Base-by-base conservation (phyloP, 2,329 filamentous ascomycete genomes). In the Penicillium sp. region DNA sequence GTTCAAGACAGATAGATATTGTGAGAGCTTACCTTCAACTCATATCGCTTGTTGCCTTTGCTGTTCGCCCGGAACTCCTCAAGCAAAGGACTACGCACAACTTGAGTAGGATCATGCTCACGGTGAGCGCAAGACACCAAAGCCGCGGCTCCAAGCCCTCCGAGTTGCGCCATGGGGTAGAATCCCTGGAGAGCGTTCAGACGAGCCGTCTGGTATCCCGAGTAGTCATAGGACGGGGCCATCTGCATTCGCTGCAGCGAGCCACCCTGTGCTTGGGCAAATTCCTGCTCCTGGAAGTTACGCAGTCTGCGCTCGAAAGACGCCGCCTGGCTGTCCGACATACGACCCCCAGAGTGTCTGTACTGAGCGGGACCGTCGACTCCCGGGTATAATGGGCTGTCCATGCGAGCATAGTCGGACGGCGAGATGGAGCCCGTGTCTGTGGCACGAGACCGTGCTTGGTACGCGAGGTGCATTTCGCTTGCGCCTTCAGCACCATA, bases 21-120 rank as follows among this genome's bases (percentile, higher is more conserved):
- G n/a, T n/a, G n/a, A 11, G 21, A 25, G 11, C 21, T 25, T 25
- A 25, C 21, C 11, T 87, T 90, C 7, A 98, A 74, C 56, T 95
- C 89, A 57, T 82, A 94, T 13, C 81, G 79, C 63, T 79, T 81
- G 63, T 76, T 88, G 0, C 78, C 79, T 63, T 89, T 94, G 51
- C 76, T 78, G 57, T 82, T 86, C 4, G 58, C 75, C 28, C 86
- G 81, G 66, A 94, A 96, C 19, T 94, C 87, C 46, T 90, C 84
- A 2, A 96, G 73, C 7, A 90, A 68, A 10, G 75, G 69, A 62
- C 88, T 94, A 54, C 87, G 79, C 10, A 84, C 69, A 38, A 78
- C 78, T 44, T 79, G 77, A 10, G 74, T 72, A 1, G 73, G 67
- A 38, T 86, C 80, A 42, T 79, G 74, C 19, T 81, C 79, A 35